Percentiles rank a stretch among this genome's conserved stretches.
These are phyloP conservation scores for Lepidium africanum DNA, from an alignment of 345 rosid genomes.

Conservation along the genomic window DNA sequence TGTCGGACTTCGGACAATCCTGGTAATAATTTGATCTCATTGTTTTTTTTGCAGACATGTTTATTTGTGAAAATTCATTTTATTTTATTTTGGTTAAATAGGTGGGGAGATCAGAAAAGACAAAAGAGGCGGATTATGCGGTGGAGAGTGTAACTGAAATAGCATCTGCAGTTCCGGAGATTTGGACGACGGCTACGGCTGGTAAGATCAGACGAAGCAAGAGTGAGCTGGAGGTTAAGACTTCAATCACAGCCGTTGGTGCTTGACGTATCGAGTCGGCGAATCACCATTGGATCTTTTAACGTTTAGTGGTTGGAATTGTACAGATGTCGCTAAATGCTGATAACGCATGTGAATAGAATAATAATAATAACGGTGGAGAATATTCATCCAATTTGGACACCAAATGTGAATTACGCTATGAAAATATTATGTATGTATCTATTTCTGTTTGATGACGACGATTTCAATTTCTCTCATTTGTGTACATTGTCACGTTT, in stretches of 20 bases:
- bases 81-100: background rate
- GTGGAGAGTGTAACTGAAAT: slow-evolving; percentile 41
- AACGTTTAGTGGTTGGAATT: slow-evolving; percentile 10
- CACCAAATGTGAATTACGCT: slow-evolving; percentile 19
- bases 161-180: slow-evolving; percentile 55
- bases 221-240: slow-evolving; percentile 46
- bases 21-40: slow-evolving; percentile 35
- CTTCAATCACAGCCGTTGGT: slow-evolving; percentile 43
- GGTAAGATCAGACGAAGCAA: slow-evolving; percentile 32
- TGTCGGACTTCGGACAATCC: slow-evolving; percentile 56
- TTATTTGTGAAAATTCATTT: background rate
- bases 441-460: background rate
- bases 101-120: slow-evolving; percentile 66
- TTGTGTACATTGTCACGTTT: background rate
- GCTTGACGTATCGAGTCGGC: slow-evolving; percentile 30
- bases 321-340: slow-evolving; percentile 11
- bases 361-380: slow-evolving; percentile 3
- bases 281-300: slow-evolving; percentile 14
- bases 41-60: background rate
- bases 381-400: slow-evolving; percentile 23
- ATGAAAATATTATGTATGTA: background rate
- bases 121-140: slow-evolving; percentile 61
- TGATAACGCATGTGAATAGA: slow-evolving; percentile 17
- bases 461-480: background rate
- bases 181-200: slow-evolving; percentile 34